Conservation (phyloP, 345 rosid genomes). For the Ricinus communis region DNA sequence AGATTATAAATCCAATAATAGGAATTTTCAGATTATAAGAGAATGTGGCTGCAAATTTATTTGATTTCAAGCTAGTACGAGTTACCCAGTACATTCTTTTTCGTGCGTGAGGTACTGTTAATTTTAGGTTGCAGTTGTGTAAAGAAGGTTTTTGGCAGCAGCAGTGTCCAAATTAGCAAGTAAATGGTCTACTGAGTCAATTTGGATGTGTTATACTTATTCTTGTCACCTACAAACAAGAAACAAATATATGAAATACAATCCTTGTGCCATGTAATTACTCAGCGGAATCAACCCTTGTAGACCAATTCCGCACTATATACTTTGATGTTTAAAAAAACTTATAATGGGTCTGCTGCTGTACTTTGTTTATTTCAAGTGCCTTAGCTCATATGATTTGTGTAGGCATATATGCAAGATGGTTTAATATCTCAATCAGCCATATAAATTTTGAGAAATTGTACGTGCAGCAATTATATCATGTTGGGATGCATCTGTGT, state of each 20-base stretch:
- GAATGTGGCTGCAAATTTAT: neutral
- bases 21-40: neutral
- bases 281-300: neutral
- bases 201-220: neutral
- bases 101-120: neutral
- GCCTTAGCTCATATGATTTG: neutral
- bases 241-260: neutral
- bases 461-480: neutral
- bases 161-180: neutral
- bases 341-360: neutral
- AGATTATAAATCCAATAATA: neutral
- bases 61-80: neutral
- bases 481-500: too few relatives aligned
- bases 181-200: neutral
- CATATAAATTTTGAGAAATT: neutral
- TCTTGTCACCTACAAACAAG: neutral
- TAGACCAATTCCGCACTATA: neutral
- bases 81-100: neutral
- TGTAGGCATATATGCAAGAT: neutral
- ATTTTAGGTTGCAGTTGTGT: neutral
- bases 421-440: neutral
- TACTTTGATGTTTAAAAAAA: neutral
- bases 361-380: neutral
- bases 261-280: neutral
- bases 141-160: too few relatives aligned